Evolutionary conservation across 148 eudicot genomes (phyloP).

Genomic region (Cornus florida): DNA sequence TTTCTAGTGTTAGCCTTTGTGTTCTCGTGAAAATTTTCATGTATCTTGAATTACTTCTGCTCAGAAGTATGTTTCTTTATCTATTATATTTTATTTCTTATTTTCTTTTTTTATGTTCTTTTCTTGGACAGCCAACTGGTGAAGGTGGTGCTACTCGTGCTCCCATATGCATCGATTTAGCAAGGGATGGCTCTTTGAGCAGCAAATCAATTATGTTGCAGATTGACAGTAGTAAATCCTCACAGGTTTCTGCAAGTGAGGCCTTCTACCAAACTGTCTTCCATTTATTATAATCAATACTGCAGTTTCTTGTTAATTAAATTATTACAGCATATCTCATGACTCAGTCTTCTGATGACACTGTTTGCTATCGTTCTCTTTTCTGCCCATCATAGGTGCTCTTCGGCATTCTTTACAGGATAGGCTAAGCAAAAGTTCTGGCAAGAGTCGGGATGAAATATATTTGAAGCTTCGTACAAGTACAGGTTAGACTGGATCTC

Average conservation of each 20-base stretch:
- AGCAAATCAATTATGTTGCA: conserved; percentile 86
- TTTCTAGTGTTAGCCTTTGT: neutral
- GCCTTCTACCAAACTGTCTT: conserved; percentile 15
- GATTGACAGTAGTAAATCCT: conserved; percentile 85
- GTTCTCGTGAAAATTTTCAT: neutral
- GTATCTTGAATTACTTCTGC: neutral
- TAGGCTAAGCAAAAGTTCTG: conserved; percentile 81
- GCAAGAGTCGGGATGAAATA: conserved; percentile 84
- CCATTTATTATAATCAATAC: neutral
- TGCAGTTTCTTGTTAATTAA: neutral
- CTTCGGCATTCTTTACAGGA: conserved; percentile 97
- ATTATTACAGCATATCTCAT: neutral
- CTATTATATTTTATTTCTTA: neutral
- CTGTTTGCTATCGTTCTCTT: neutral
- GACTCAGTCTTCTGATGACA: neutral
- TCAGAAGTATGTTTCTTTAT: neutral
- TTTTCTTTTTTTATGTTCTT: neutral
- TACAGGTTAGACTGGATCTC: conserved; percentile 49
- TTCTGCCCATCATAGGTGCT: conserved; percentile 59
- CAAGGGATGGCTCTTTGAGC: conserved; percentile 73
- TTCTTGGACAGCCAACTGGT: conserved; percentile 78
- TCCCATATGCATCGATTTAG: conserved; percentile 84
- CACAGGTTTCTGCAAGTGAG: conserved; percentile 97
- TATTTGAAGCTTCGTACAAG: conserved; percentile 86
- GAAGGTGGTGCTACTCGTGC: conserved; percentile 99